Evolutionary conservation across 2,329 filamentous ascomycete genomes (phyloP), one percentile per base, ranked within the genome.

Genomic region (Botrytis fabae): DNA sequence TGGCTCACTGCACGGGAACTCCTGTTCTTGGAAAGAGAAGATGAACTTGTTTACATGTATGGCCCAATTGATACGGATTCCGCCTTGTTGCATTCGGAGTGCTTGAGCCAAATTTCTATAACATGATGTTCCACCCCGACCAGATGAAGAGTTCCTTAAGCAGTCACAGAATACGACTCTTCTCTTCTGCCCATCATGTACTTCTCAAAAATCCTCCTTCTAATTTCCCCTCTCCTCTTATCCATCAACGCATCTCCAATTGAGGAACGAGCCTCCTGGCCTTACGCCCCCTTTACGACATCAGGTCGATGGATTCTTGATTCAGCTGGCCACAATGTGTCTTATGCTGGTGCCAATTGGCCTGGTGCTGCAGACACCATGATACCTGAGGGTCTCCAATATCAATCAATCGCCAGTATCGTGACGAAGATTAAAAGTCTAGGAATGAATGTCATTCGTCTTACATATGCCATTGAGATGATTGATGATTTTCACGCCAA

Each of bases 391-490:
- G 89, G 89, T 5, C 83, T 91, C 3, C 88, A 90, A 78, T 90
- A 90, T 80, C 85, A 86, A 51, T 90, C 88, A 0, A 83, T 91
- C 65, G 81, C 83, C 54, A 81, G 80, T 12, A 86, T 91, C 51
- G 85, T 90, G 0, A 80, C 84, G 5, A 86, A 86, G 80, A 84
- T 79, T 77, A 89, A 89, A 77, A 85, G 85, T 73, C 78, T 90
- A 0, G 89, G 88, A 25, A 87, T 91, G 83, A 91, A 91, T 77
- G 85, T 87, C 1, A 86, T 91, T 40, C 87, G 89, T 2, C 81
- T 91, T 60, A 90, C 88, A 0, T 92, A 86, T 71, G 88, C 89
- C 4, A 91, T 88, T 73, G 85, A 91, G 78, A 88, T 91, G 86
- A 82, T 91, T 69, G 89, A 91, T 75, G 83, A 89, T 77, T 87